Evolutionary conservation across 2,329 filamentous ascomycete species (phyloP), one percentile per base, ranked within the genome.

Genomic region (Fusarium robinianum): DNA sequence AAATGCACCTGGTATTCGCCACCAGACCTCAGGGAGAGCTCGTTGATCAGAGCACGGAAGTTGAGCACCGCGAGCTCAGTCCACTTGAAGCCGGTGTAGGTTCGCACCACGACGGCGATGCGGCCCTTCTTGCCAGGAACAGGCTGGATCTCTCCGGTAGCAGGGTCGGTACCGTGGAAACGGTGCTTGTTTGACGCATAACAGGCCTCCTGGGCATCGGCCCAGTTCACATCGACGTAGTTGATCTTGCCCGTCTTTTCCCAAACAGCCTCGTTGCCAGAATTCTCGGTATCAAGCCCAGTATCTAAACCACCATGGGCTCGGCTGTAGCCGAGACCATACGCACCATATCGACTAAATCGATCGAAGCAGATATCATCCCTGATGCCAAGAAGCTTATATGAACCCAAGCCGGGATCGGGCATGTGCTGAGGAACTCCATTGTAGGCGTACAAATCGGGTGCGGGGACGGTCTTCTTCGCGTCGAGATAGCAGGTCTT

Each of bases 351-450:
- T 32, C 90, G 81, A 12, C 89, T 88, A 63, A 90, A 95, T 5
- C 90, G 81, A 61, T 96, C 90, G 64, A 95, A 95, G 69, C 90
- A 96, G 10, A 95, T 74, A 58, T 94, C 85, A 49, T 90, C 79
- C 15, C 84, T 76, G 26, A 95, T 67, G 0, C 88, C 90, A 5
- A 96, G 70, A 31, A 90, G 65, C 10, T 82, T 76, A 63, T 94
- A 85, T 0, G 87, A 91, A 4, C 90, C 90, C 57, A 94, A 79
- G 2, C 84, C 79, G 3, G 88, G 81, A 36, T 90, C 83, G 1
- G 90, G 88, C 67, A 90, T 88, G 9, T 88, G 87, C 57, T 85
- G 78, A 2, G 87, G 83, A 6, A 94, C 72, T 7, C 88, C 87
- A 2, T 77, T 71, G 56, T 87, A 89, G 2, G 81, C 84, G 61